Conservation (phyloP, 257 asterid species). For the Euphrasia confusa region DNA sequence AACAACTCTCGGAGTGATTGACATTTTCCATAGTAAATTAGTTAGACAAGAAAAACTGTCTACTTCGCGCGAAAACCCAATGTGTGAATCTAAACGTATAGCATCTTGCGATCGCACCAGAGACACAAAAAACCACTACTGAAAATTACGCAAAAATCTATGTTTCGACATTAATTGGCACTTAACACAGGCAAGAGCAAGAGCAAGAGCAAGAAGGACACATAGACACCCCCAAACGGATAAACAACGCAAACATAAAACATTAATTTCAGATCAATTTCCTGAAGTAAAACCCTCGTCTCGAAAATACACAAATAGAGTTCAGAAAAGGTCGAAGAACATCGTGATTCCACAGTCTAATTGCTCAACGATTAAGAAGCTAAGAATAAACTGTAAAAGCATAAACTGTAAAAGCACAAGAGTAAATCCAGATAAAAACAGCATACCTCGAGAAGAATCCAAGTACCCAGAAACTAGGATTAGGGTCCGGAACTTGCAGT, state of each 20-base stretch:
- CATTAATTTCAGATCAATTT: conserved; percentile 18
- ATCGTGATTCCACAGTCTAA: conserved; percentile 12
- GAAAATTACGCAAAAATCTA: background rate
- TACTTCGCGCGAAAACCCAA: no score
- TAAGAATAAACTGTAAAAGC: background rate
- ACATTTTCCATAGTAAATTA: no score
- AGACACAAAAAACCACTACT: no score
- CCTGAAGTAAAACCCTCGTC: conserved; percentile 23
- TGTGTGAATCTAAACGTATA: no score
- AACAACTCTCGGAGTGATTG: no score
- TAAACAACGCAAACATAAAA: conserved; percentile 14
- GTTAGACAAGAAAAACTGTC: no score
- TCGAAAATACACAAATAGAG: conserved; percentile 23
- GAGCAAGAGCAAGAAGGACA: conserved; percentile 9
- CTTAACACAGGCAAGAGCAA: background rate
- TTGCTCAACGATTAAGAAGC: conserved; percentile 10
- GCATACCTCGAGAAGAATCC: conserved; percentile 22
- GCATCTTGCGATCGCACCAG: no score
- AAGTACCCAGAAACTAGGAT: background rate
- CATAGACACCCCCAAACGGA: no score
- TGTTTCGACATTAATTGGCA: background rate
- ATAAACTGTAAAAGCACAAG: background rate
- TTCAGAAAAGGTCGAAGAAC: conserved; percentile 10
- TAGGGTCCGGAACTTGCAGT: conserved; percentile 12
- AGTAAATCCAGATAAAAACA: background rate